Base-by-base conservation (phyloP, 768 basidiomycete genomes). In the Kwoniella sp. region DNA sequence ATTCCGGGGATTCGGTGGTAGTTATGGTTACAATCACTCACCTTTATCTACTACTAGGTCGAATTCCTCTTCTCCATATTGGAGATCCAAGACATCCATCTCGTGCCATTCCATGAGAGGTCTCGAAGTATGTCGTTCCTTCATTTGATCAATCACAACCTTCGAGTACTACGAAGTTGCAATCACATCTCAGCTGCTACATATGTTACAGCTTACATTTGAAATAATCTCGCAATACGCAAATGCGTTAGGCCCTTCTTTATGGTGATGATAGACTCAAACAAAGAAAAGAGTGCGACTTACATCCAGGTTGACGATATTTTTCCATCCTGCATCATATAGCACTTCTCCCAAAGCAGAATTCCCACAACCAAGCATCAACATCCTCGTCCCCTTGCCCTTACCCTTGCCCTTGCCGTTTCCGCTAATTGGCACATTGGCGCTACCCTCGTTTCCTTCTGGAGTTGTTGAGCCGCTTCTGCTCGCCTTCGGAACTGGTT, bases 11-110 rank as follows among this genome's bases (percentile, higher is more conserved):
- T n/a, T n/a, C n/a, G n/a, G n/a, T n/a, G n/a, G n/a, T n/a, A n/a
- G n/a, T n/a, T n/a, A n/a, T n/a, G n/a, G n/a, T n/a, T 33, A 13
- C 33, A 15, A 5, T 57, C 8, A 73, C 68, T 21, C 25, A 73
- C 78, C 77, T 55, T 81, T 81, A 66, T 81, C 80, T 15, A 81
- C 70, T 15, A 79, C 74, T 44, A 81, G 62, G 51, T 81, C 80
- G 56, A 79, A 80, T 27, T 65, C 59, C n/a, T 60, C 77, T 19
- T 78, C 73, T 4, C 68, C 65, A 63, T 77, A 79, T 52, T 72
- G 58, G 10, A 81, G 69, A 49, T 77, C 65, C 60, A 79, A 63
- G 30, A 80, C 77, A 60, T 81, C 80, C 80, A 80, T 80, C 64
- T 79, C 79, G 21, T 69, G 63, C 80, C 80, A 81, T 49, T 51